A percentile compares a stretch with the other conserved stretches of the same genome.
These are phyloP conservation scores for Rhodomyrtus psidioides DNA, from an alignment of 441 rosid genomes.

Conservation along the genomic window DNA sequence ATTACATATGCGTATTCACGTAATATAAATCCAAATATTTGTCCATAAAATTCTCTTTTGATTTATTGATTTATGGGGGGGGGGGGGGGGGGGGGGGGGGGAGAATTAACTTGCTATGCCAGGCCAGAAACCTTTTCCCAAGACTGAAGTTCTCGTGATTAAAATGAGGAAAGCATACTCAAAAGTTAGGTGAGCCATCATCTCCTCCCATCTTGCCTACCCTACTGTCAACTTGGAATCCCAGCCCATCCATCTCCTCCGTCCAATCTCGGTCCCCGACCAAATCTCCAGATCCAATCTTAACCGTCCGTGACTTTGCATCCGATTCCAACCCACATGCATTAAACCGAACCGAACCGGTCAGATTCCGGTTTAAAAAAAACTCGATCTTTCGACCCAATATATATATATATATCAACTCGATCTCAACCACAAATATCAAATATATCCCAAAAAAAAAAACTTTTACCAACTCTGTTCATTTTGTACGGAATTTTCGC, in stretches of 20 bases:
- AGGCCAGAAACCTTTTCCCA: neutral
- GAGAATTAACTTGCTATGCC: neutral
- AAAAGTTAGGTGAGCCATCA: neutral
- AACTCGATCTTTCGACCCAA: too few species aligned
- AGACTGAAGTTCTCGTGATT: neutral
- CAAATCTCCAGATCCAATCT: neutral
- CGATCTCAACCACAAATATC: neutral
- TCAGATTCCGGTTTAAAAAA: neutral
- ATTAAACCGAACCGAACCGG: neutral
- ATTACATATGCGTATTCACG: too few species aligned
- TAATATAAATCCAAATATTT: too few species aligned
- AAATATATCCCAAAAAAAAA: neutral
- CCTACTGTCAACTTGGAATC: neutral
- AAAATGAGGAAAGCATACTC: neutral
- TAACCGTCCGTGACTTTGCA: neutral
- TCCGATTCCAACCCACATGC: neutral
- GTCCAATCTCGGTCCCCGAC: neutral
- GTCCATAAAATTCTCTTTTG: neutral
- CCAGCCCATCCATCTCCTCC: neutral
- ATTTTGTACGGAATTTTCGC: accelerated
- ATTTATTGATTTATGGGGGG: too few species aligned
- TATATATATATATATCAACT: too few species aligned
- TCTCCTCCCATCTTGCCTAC: neutral
- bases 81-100: too few species aligned
- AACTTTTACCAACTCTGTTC: too few species aligned